Percentiles rank a stretch among this genome's conserved stretches.
Conservation (phyloP, 257 asterid species). For the Solanum habrochaites region DNA sequence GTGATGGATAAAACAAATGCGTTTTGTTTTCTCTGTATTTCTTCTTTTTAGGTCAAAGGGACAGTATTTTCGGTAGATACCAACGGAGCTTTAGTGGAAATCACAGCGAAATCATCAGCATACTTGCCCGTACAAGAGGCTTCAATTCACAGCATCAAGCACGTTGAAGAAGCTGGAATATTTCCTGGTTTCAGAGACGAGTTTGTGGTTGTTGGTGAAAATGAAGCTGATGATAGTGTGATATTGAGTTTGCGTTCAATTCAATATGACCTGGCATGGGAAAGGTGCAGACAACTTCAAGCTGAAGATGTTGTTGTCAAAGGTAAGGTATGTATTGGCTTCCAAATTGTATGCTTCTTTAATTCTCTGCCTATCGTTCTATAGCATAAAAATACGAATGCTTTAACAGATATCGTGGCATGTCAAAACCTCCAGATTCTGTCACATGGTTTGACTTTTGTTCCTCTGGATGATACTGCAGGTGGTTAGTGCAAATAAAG, state of each 20-base stretch:
- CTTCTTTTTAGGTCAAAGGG: conserved; percentile 59
- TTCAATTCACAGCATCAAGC: conserved; percentile 57
- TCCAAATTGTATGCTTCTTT: background rate
- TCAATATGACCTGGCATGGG: conserved; percentile 95
- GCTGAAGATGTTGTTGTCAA: conserved; percentile 91
- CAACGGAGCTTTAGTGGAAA: conserved; percentile 88
- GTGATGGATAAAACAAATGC: background rate
- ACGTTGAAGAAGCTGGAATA: conserved; percentile 81
- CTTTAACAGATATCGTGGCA: background rate
- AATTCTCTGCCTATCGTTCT: background rate
- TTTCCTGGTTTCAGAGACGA: conserved; percentile 77
- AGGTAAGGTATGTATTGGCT: conserved; percentile 58
- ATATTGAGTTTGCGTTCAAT: conserved; percentile 70
- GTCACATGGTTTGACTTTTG: background rate
- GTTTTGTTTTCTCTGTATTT: background rate
- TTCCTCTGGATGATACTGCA: conserved; percentile 17
- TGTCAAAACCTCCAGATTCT: background rate
- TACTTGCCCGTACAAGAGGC: conserved; percentile 82
- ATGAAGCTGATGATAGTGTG: conserved; percentile 80
- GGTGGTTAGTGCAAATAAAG: conserved; percentile 89
- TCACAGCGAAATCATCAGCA: conserved; percentile 87
- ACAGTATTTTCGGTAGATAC: conserved; percentile 57
- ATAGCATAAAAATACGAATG: background rate
- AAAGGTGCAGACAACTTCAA: conserved; percentile 90
- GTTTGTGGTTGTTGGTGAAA: conserved; percentile 61